Conservation (phyloP, 1,284 basidiomycete genomes). For the Trametes pubescens region DNA sequence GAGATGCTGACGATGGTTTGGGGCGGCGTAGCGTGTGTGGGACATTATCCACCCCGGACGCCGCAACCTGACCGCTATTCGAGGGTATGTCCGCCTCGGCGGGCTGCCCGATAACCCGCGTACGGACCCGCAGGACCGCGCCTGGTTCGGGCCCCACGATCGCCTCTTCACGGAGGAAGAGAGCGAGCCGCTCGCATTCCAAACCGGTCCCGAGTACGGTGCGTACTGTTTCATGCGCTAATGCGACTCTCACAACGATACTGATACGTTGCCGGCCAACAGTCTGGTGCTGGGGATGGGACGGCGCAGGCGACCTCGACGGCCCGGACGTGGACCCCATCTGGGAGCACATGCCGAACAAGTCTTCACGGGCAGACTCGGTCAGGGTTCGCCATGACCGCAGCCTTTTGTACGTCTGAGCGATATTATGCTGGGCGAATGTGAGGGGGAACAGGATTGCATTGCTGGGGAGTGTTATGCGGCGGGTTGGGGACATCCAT, state of each 20-base stretch:
- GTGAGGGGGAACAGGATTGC: not conserved
- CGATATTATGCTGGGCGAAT: not conserved
- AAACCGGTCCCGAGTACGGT: conserved; percentile 89
- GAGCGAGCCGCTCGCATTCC: conserved; percentile 76
- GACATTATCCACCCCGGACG: conserved; percentile 91
- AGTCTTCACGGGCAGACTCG: conserved; percentile 63
- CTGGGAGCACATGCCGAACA: conserved; percentile 87
- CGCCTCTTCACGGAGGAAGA: conserved; percentile 91
- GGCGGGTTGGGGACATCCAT: not conserved
- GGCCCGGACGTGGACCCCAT: conserved; percentile 95
- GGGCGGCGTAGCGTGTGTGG: conserved; percentile 75
- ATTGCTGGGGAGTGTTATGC: not conserved
- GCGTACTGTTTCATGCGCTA: conserved; percentile 44
- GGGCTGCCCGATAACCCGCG: conserved; percentile 93
- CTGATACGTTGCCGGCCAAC: conserved; percentile 7
- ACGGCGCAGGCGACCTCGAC: conserved; percentile 94
- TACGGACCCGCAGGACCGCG: conserved; percentile 92
- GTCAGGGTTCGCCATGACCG: conserved; percentile 84
- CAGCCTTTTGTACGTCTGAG: conserved; percentile 41
- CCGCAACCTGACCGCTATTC: conserved; percentile 91
- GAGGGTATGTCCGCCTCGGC: conserved; percentile 89
- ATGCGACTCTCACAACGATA: too few species aligned
- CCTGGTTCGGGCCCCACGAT: conserved; percentile 96
- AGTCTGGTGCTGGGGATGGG: conserved; percentile 99
- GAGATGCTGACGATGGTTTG: not conserved